Conservation (phyloP, 2,329 filamentous ascomycete species). For the Cordyceps javanica region DNA sequence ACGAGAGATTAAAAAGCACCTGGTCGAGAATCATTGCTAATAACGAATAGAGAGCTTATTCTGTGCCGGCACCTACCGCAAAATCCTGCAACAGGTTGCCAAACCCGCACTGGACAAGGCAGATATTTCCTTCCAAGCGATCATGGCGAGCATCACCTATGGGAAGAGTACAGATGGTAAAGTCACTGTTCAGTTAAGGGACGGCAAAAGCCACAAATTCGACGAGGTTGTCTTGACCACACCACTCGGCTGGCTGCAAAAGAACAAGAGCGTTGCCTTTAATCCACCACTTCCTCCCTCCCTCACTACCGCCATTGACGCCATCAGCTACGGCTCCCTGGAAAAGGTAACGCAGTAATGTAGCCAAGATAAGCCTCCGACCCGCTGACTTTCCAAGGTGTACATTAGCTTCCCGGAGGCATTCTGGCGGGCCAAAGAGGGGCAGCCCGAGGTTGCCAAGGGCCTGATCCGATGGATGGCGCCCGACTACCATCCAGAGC, state of each 20-base stretch:
- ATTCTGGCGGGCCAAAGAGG: slow-evolving; percentile 58
- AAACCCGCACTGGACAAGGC: slow-evolving; percentile 50
- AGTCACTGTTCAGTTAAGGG: slow-evolving; percentile 39
- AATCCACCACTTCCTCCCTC: slow-evolving; percentile 52
- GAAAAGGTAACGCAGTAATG: slow-evolving; percentile 51
- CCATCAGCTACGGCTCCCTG: slow-evolving; percentile 62
- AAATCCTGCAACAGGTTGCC: slow-evolving; percentile 52
- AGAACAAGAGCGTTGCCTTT: slow-evolving; percentile 48
- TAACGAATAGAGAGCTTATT: slow-evolving; percentile 48
- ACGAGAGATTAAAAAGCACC: background rate
- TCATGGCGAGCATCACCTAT: slow-evolving; percentile 38
- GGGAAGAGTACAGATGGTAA: slow-evolving; percentile 23
- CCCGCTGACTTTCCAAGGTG: slow-evolving; percentile 27
- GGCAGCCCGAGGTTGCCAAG: slow-evolving; percentile 38
- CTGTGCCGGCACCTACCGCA: slow-evolving; percentile 52
- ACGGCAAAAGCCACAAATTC: slow-evolving; percentile 44
- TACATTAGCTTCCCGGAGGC: slow-evolving; percentile 66
- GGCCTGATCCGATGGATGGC: slow-evolving; percentile 73
- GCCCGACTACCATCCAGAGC: slow-evolving; percentile 58
- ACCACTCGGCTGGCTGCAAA: slow-evolving; percentile 64
- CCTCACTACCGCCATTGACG: slow-evolving; percentile 54
- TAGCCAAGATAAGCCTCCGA: background rate
- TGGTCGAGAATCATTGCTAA: background rate
- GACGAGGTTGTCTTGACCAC: slow-evolving; percentile 64
- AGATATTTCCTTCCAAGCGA: slow-evolving; percentile 44